Evolutionary conservation across 192 early-diverging fungal genomes (phyloP).

Genomic region (Diversispora epigaea): DNA sequence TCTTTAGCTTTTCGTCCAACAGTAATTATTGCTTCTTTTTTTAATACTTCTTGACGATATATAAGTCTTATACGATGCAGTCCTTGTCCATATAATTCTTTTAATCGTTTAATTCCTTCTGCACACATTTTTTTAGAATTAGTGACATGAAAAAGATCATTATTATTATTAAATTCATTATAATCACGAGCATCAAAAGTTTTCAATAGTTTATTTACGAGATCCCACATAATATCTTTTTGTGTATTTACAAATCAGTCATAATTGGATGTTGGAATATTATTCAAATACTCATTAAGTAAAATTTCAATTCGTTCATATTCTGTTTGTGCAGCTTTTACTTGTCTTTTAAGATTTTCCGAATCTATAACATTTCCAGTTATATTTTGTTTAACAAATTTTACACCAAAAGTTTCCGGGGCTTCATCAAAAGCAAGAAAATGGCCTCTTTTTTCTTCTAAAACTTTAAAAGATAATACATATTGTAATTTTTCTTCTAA

Average conservation of each 20-base stretch:
- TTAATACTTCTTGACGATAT: conserved; percentile 3
- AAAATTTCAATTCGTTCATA: background rate
- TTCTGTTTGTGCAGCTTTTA: conserved; percentile 1
- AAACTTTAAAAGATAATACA: background rate
- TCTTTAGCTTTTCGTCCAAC: background rate
- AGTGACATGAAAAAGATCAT: background rate
- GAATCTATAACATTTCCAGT: conserved; percentile 5
- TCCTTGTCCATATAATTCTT: background rate
- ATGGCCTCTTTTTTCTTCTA: background rate
- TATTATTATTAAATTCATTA: background rate
- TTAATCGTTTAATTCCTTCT: conserved; percentile 1
- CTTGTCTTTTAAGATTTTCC: background rate
- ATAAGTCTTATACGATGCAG: background rate
- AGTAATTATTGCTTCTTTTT: background rate
- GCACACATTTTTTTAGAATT: background rate
- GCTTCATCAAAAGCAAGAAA: conserved; percentile 7
- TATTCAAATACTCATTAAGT: conserved; percentile 7
- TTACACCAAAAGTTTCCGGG: background rate
- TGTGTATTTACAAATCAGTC: background rate
- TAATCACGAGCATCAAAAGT: background rate
- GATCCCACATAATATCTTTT: background rate
- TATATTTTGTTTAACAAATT: conserved; percentile 3
- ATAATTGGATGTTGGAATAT: background rate
- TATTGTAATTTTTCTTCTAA: background rate
- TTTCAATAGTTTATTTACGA: background rate